A percentile compares a stretch with the other conserved stretches of the same genome.
phyloP scores from a whole-genome alignment of 768 basidiomycete species.

The Amanita molliuscula region DNA sequence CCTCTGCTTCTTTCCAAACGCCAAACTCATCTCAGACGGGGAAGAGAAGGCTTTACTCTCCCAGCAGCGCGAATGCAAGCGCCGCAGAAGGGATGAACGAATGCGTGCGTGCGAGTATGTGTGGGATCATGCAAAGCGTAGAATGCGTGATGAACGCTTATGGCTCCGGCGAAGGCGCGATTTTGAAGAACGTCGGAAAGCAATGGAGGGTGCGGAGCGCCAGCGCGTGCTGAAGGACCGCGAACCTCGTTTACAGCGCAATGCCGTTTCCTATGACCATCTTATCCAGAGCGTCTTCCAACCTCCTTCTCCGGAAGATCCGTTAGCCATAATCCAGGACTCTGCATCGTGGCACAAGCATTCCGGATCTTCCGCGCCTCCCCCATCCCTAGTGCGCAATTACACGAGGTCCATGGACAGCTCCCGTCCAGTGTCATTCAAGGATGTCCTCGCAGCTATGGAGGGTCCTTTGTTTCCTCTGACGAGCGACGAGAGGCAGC shows the following conservation, averaged over 20 bases:
- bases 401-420: slow-evolving; percentile 17
- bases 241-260: slow-evolving; percentile 10
- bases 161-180: slow-evolving; percentile 23
- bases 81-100: slow-evolving; percentile 26
- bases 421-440: slow-evolving; percentile 37
- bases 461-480: slow-evolving; percentile 45
- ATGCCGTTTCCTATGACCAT: slow-evolving; percentile 13
- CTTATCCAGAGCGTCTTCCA: not conserved
- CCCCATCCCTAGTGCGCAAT: slow-evolving; percentile 12
- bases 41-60: slow-evolving; percentile 27
- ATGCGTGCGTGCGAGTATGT: slow-evolving; percentile 34
- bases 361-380: slow-evolving; percentile 12
- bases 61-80: slow-evolving; percentile 26
- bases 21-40: slow-evolving; percentile 29
- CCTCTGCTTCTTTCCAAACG: slow-evolving; percentile 33
- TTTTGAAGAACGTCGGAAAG: slow-evolving; percentile 17
- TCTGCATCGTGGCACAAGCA: slow-evolving; percentile 3
- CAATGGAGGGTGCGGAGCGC: slow-evolving; percentile 11
- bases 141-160: slow-evolving; percentile 28
- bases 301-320: slow-evolving; percentile 4
- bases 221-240: slow-evolving; percentile 16
- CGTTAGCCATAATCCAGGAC: slow-evolving; percentile 11
- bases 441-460: slow-evolving; percentile 48
- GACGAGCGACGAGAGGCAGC: slow-evolving; percentile 19
- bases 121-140: slow-evolving; percentile 38